Evolutionary conservation across 164 flowering plant species (phyloP).

Genomic region (Chloranthus sessilifolius): DNA sequence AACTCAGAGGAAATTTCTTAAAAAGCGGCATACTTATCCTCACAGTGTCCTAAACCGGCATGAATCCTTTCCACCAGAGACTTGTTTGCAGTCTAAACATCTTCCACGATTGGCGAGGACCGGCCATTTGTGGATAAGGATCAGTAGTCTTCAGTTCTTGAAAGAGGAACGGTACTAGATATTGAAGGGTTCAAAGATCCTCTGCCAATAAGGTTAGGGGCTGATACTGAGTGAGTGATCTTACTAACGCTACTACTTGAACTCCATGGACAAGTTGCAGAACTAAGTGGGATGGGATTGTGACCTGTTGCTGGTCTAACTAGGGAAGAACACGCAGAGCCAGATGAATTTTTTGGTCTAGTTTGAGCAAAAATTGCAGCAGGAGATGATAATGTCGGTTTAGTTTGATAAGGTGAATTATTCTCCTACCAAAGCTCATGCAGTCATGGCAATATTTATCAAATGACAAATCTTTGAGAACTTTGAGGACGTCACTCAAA

Average conservation of each 20-base stretch:
- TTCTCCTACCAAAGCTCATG: too few species aligned
- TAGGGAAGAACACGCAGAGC: slow-evolving; percentile 29
- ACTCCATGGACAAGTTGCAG: slow-evolving; percentile 26
- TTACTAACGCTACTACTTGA: slow-evolving; percentile 19
- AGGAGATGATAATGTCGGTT: too few species aligned
- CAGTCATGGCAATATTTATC: too few species aligned
- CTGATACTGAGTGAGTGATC: slow-evolving; percentile 46
- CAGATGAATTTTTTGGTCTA: slow-evolving; percentile 16
- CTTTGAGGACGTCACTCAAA: too few species aligned
- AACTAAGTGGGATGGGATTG: slow-evolving; percentile 24
- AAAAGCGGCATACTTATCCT: slow-evolving; percentile 58
- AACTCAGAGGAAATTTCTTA: slow-evolving; percentile 62
- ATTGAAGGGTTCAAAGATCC: slow-evolving; percentile 29
- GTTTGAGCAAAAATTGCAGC: slow-evolving; percentile 13
- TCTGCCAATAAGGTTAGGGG: slow-evolving; percentile 42
- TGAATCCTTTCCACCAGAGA: slow-evolving; percentile 74
- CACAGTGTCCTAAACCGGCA: slow-evolving; percentile 52
- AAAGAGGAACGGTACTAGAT: slow-evolving; percentile 59
- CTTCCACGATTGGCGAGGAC: slow-evolving; percentile 28
- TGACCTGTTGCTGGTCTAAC: slow-evolving; percentile 12
- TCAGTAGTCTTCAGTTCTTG: slow-evolving; percentile 27
- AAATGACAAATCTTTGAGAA: too few species aligned
- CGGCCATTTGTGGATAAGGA: slow-evolving; percentile 22
- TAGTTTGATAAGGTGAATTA: too few species aligned
- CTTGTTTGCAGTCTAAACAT: slow-evolving; percentile 72